These are phyloP conservation scores for Cercospora sp. DNA, from an alignment of 2,329 filamentous ascomycete genomes.

Conservation along the genomic window DNA sequence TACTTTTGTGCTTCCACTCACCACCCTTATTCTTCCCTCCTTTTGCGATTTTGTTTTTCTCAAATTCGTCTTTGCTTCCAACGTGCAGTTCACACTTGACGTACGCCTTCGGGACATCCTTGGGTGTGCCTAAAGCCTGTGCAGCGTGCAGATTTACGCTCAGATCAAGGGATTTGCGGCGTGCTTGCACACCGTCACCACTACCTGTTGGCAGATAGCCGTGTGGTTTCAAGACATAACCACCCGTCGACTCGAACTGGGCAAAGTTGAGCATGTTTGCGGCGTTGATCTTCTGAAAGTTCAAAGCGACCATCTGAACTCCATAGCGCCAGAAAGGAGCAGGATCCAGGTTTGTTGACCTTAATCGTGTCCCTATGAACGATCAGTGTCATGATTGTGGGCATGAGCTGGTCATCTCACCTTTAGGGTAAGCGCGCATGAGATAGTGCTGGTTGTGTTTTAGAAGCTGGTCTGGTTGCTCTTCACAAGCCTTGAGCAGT, in stretches of 20 bases:
- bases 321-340: conserved; percentile 83
- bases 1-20: conserved; percentile 51
- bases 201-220: conserved; percentile 60
- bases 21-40: conserved; percentile 56
- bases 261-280: conserved; percentile 96
- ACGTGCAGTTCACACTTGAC: conserved; percentile 81
- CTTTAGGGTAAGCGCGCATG: conserved; percentile 83
- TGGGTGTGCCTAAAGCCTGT: conserved; percentile 65
- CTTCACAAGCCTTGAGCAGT: conserved; percentile 66
- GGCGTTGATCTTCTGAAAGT: conserved; percentile 89
- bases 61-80: conserved; percentile 61
- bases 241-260: conserved; percentile 79
- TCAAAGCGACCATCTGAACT: conserved; percentile 83
- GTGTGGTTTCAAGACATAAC: conserved; percentile 82
- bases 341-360: conserved; percentile 85
- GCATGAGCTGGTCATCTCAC: not conserved
- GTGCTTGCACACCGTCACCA: conserved; percentile 21
- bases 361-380: conserved; percentile 67
- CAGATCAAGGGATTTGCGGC: conserved; percentile 57
- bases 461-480: conserved; percentile 63
- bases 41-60: conserved; percentile 46
- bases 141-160: conserved; percentile 73
- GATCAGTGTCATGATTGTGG: not conserved
- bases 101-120: conserved; percentile 63
- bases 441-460: conserved; percentile 78